Conservation (phyloP, 2,329 filamentous ascomycete genomes). For the Coleophoma crateriformis region DNA sequence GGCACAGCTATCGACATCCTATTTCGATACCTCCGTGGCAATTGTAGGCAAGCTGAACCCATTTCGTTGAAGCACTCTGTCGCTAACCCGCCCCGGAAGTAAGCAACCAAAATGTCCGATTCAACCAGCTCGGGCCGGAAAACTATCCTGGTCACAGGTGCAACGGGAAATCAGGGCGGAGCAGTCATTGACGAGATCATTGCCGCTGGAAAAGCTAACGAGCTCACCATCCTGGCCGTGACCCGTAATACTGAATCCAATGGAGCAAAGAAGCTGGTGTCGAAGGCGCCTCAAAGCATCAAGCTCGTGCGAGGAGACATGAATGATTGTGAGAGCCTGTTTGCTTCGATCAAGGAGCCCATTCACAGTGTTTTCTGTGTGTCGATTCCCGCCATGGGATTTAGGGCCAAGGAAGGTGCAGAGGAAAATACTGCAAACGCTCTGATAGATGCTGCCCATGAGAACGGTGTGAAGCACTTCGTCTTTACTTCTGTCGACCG, state of each 20-base stretch:
- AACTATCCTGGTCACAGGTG: slow-evolving; percentile 35
- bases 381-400: slow-evolving; percentile 19
- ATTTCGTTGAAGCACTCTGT: neutral
- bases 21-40: neutral
- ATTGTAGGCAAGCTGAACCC: neutral
- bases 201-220: slow-evolving; percentile 9
- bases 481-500: slow-evolving; percentile 55
- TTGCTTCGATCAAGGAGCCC: slow-evolving; percentile 28
- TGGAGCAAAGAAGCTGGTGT: slow-evolving; percentile 39
- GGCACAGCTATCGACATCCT: no score
- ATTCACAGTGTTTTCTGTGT: slow-evolving; percentile 60
- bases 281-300: slow-evolving; percentile 38
- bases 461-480: slow-evolving; percentile 45
- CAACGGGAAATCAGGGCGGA: slow-evolving; percentile 42
- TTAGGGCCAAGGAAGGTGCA: slow-evolving; percentile 12
- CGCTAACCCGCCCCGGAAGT: neutral
- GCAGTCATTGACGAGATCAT: slow-evolving; percentile 37
- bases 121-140: neutral
- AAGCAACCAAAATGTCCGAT: neutral
- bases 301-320: slow-evolving; percentile 52
- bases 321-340: slow-evolving; percentile 43
- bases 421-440: slow-evolving; percentile 44
- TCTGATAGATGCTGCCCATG: slow-evolving; percentile 44
- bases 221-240: slow-evolving; percentile 49
- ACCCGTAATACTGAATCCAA: slow-evolving; percentile 46